Evolutionary conservation across 2,329 filamentous ascomycete species (phyloP), one percentile per base, ranked within the genome.

Genomic region (Lasiodiplodia gonubiensis): DNA sequence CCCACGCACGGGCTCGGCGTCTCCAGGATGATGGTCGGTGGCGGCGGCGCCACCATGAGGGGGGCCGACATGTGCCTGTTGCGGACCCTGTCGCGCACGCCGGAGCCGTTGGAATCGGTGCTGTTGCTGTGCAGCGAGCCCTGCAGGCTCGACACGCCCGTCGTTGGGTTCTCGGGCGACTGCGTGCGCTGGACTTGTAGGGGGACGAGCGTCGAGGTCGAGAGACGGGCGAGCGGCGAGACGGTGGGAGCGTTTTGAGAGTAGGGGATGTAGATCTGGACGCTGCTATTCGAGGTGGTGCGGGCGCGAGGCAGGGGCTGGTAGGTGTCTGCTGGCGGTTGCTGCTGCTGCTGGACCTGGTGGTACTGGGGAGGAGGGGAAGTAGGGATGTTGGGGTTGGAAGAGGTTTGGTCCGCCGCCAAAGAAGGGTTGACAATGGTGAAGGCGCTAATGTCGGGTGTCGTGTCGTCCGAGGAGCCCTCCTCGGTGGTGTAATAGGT

Each of bases 21-120:
- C 64, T 66, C 52, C 39, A 66, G 46, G 42, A 55, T 57, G 42
- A 66, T 66, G 53, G 64, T 35, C 23, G 64, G 64, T 21, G 64
- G 52, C 37, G 64, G 55, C 55, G 53, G 64, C 21, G 53, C 30
- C 37, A 42, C 21, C 55, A 37, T n/a, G 33, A 37, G 33, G 18
- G 30, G 55, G 21, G 11, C 33, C 35, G 35, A 30, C 21, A 14
- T 35, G 55, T 46, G 42, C 8, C 42, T n/a, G 42, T 48, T n/a
- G 60, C 42, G 46, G 7, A 46, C 42, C 27, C 60, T n/a, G 63
- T 25, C n/a, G 42, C 54, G 25, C 39, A 39, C 39, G 37, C 27
- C 27, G 21, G 52, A 55, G 52, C 53, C 39, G 63, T 55, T 23
- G 33, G 39, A 33, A 27, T 14, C n/a, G 21, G 51, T 61, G 4